Evolutionary conservation across 805 yeast species (phyloP), one percentile per base, ranked within the genome.

Genomic region (Candida hungchunana): DNA sequence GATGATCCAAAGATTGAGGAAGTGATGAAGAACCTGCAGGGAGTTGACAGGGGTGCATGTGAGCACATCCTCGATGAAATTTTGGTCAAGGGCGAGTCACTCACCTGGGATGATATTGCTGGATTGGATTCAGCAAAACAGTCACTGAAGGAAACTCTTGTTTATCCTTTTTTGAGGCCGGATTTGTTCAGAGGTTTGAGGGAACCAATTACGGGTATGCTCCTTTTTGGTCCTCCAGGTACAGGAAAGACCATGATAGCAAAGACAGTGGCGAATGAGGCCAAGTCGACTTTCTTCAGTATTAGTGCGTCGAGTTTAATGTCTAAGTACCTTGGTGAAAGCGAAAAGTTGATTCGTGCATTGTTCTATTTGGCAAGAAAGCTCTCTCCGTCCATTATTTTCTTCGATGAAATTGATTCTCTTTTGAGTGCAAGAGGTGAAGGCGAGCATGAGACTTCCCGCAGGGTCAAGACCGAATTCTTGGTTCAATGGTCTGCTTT

Each of bases 181-280:
- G 97, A 90, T 60, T 67, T 90, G 39, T 93, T 90, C 56, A 74
- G 77, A 40, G 97, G 97, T 0, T 64, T 90, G 35, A 69, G 97
- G 48, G 97, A 89, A 62, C 97, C 97, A 0, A 89, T 95, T 0
- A 66, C 95, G 40, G 97, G 97, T n/a, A 87, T 93, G 95, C 67
- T 90, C 15, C 62, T 90, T 27, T 90, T 88, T 65, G 98, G 98
- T 0, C 97, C 98, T 3, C 97, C 97, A 0, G 98, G 98, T n/a
- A 90, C 97, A 0, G 97, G 97, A 38, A 90, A 93, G 55, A 89
- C 97, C 1, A 89, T 90, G 97, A 71, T 90, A 47, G 97, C 97
- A 0, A 70, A 96, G 45, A 96, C 97, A 0, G 97, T 93, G 3
- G 97, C 97, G 3, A 85, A 94, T 3, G 97, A 93, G 63, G 82